Evolutionary conservation across 805 yeast genomes (phyloP).

Genomic region (Yamadazyma insecticola): DNA sequence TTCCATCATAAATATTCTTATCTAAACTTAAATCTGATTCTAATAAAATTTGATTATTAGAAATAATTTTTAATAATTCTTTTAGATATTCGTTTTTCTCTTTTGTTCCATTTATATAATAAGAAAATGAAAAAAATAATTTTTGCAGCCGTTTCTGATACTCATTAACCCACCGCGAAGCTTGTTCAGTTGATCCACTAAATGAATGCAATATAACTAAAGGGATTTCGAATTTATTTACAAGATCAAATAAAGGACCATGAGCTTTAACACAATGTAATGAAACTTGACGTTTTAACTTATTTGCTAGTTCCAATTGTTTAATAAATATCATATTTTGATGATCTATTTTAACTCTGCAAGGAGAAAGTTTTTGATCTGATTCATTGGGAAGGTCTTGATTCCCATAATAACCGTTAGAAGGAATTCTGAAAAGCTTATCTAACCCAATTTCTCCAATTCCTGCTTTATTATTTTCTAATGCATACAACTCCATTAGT

Average conservation of each 20-base stretch:
- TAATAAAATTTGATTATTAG: conserved; percentile 21
- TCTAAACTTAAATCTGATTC: conserved; percentile 38
- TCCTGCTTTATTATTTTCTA: too few species aligned
- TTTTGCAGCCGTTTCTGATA: conserved; percentile 17
- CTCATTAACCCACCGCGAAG: conserved; percentile 41
- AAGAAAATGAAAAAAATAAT: conserved; percentile 52
- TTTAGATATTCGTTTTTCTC: conserved; percentile 19
- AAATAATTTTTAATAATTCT: conserved; percentile 14
- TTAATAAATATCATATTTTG: conserved; percentile 50
- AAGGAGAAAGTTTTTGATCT: conserved; percentile 27
- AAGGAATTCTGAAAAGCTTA: conserved; percentile 65
- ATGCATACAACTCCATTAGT: too few species aligned
- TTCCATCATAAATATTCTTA: conserved; percentile 18
- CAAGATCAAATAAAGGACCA: conserved; percentile 49
- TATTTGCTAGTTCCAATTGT: conserved; percentile 54
- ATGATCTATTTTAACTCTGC: conserved; percentile 59
- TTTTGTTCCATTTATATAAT: conserved; percentile 41
- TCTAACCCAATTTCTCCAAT: conserved; percentile 95
- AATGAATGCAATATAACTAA: conserved; percentile 75
- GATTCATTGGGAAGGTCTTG: conserved; percentile 7
- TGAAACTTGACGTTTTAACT: conserved; percentile 51
- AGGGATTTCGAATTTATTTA: conserved; percentile 23
- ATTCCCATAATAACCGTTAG: conserved; percentile 49
- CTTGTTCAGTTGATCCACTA: conserved; percentile 75
- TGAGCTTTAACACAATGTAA: conserved; percentile 84